Base-by-base conservation (phyloP, 2,329 filamentous ascomycete species). In the Pseudogymnoascus sp. region DNA sequence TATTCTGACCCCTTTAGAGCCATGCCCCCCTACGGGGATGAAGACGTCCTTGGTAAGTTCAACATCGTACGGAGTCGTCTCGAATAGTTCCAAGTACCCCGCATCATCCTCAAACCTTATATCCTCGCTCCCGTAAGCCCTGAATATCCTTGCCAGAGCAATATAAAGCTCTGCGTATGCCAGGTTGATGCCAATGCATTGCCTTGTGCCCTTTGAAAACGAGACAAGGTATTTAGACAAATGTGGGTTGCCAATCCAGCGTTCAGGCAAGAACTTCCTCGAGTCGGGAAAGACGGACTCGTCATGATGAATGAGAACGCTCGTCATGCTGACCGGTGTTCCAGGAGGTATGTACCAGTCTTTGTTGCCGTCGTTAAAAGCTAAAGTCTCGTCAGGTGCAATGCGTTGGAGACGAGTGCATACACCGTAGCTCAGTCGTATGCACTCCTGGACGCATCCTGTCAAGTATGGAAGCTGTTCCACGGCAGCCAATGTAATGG, bases 121-220 rank as follows among this genome's bases (percentile, higher is more conserved):
- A 2, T 70, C 67, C 11, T 61, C 57, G 3, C 64, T 63, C 16
- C 67, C 68, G 64, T 66, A 69, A 2, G 21, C 62, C 4, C 65
- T 64, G 37, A 66, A 69, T 4, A 70, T 16, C 1, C 23, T 62
- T 6, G 63, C 61, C 6, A 68, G 18, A 34, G 47, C 62, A 8
- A 69, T 37, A 64, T 69, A 69, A 36, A 69, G 23, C 62, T 69
- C 67, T 4, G 66, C 61, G 64, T 66, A 69, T 7, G 68, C 67
- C 26, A 71, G 62, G 61, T 69, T 67, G 3, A 68, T 68, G 2
- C 79, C 78, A 3, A 80, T 69, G 63, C 79, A 81, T n/a, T 70
- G 70, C 12, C 78, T 68, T 3, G 72, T 71, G 1, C 77, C 79
- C 60, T 75, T 77, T 2, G 73, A 75, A 65, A 80, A 81, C 1